Evolutionary conservation across 148 eudicot genomes (phyloP), one percentile per base, ranked within the genome.

Genomic region (Pharnaceum exiguum): DNA sequence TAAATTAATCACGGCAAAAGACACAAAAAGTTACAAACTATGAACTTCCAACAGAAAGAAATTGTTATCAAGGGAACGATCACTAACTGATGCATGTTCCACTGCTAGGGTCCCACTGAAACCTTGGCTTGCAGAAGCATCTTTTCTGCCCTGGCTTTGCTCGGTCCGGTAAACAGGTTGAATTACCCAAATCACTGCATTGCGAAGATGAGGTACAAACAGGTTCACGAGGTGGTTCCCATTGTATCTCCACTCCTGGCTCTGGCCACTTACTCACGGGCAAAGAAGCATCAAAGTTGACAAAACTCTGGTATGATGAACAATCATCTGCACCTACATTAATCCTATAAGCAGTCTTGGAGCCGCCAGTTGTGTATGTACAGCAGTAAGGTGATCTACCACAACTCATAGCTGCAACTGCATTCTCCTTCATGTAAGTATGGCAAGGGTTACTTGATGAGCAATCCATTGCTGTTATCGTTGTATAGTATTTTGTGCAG

Each of bases 321-420:
- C 80, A 79, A 23, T 68, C 76, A 10, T 57, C 60, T 5, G 39
- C 49, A 19, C 50, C 59, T 25, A 83, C 62, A 43, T 74, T 56
- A 26, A 79, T 17, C 22, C 59, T 27, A 33, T 83, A 83, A 11
- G 77, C 73, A 3, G 66, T 79, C 33, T 72, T 79, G 0, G 84
- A 83, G 51, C 84, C 82, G 13, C 89, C 89, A 2, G 84, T 79
- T 6, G 76, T 68, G 32, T 68, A 79, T 25, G 71, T 32, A 43
- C 83, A 79, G 40, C 89, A 79, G 22, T 52, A 56, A 27, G 18
- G 24, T 1, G 70, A 24, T 4, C 25, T 52, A 7, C 21, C 30
- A 43, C 87, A 82, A 15, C 51, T 55, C 24, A 64, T 42, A 1
- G 61, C 32, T 0, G 60, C 61, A 0, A 51, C 57, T 5, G 66